These are phyloP conservation scores for Hippophae tibetana DNA, from an alignment of 306 rosid species.

Conservation along the genomic window DNA sequence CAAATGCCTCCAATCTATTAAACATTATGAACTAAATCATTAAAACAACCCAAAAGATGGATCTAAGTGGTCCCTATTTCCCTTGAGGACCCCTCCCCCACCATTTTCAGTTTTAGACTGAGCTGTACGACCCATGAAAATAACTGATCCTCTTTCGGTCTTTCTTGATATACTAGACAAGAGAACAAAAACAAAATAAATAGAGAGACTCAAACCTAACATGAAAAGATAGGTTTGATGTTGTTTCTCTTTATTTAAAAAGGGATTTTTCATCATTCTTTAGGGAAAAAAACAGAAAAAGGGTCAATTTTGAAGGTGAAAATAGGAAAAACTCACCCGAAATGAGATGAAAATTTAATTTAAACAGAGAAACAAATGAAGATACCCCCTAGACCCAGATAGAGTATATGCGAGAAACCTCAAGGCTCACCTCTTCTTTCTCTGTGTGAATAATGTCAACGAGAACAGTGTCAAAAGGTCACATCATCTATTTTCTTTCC, in stretches of 20 bases:
- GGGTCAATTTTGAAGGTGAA: too few relatives aligned
- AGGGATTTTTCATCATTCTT: neutral
- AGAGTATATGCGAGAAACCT: neutral
- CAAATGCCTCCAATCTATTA: constrained; percentile 14
- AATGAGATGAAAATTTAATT: too few relatives aligned
- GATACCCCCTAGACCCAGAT: neutral
- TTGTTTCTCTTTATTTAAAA: neutral
- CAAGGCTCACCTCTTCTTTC: neutral
- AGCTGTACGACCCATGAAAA: constrained; percentile 5
- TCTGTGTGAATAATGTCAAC: constrained; percentile 1
- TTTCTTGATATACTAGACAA: neutral
- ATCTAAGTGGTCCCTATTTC: constrained; percentile 23
- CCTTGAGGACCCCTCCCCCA: constrained; percentile 3
- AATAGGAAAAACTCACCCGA: too few relatives aligned
- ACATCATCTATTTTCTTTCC: constrained; percentile 8
- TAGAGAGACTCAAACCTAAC: constrained; percentile 5
- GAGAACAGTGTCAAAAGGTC: constrained; percentile 3
- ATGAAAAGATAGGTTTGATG: neutral
- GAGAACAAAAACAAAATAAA: constrained; percentile 7
- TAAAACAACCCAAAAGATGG: constrained; percentile 15
- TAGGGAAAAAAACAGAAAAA: too few relatives aligned
- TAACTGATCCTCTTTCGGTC: constrained; percentile 9
- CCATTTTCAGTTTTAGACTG: constrained; percentile 5
- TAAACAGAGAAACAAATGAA: neutral
- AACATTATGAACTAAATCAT: constrained; percentile 17